Conservation (phyloP, 345 rosid genomes). For the Syzygium jambos region DNA sequence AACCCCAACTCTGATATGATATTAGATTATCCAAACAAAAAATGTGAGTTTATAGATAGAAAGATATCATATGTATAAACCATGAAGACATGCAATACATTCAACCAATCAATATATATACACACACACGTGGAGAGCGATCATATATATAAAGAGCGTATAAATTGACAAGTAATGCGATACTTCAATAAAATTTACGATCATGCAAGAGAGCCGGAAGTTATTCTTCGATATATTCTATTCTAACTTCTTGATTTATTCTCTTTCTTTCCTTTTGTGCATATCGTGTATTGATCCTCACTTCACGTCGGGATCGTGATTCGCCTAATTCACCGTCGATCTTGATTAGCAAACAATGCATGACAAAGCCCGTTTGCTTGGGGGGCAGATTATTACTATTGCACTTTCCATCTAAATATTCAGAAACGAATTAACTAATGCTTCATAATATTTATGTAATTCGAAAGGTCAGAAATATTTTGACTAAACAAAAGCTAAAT, state of each 20-base stretch:
- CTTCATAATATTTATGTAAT: not conserved
- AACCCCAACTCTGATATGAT: rapidly evolving
- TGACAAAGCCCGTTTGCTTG: not conserved
- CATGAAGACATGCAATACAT: not conserved
- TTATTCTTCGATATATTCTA: not conserved
- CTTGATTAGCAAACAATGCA: not conserved
- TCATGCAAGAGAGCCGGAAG: not conserved
- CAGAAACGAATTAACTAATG: not conserved
- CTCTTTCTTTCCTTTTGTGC: not conserved
- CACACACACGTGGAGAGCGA: not conserved
- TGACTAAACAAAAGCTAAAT: not conserved
- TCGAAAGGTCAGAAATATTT: not conserved
- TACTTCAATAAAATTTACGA: not conserved
- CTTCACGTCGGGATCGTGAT: not conserved
- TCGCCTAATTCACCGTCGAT: not conserved
- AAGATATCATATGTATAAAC: not conserved
- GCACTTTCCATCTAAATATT: not conserved
- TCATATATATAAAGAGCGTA: not conserved
- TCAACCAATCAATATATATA: not conserved
- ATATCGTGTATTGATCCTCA: not conserved
- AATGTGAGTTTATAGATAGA: rapidly evolving
- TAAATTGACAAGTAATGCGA: rapidly evolving
- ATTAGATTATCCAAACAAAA: not conserved
- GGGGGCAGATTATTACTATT: not conserved
- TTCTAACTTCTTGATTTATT: not conserved